These are phyloP conservation scores for Deinandra increscens DNA, from an alignment of 129 eudicot species.

Conservation along the genomic window DNA sequence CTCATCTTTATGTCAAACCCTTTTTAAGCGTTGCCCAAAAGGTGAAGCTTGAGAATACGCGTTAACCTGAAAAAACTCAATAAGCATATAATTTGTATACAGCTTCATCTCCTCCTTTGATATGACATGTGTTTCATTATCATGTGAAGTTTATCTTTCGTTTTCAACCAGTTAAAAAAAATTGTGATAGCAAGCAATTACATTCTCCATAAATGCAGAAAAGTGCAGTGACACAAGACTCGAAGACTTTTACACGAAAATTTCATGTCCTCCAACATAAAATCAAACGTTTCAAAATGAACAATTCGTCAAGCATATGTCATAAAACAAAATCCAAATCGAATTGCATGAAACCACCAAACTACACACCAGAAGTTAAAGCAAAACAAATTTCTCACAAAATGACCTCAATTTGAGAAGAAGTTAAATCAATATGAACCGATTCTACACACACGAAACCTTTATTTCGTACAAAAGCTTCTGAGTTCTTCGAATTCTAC, in stretches of 20 bases:
- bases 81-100: not conserved
- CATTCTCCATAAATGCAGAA: constrained; percentile 8
- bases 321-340: constrained; percentile 8
- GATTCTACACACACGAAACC: constrained; percentile 5
- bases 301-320: constrained; percentile 13
- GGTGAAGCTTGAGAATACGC: not conserved
- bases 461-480: constrained; percentile 15
- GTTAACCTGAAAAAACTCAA: not conserved
- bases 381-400: not conserved
- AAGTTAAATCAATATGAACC: constrained; percentile 15
- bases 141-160: constrained; percentile 5
- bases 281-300: constrained; percentile 11
- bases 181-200: constrained; percentile 7
- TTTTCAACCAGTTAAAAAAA: constrained; percentile 11
- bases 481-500: not conserved
- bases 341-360: constrained; percentile 13
- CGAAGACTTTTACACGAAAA: not conserved
- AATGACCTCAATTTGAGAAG: not conserved
- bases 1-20: constrained; percentile 48
- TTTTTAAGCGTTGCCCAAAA: not conserved
- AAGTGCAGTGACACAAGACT: not conserved
- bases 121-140: constrained; percentile 6
- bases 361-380: too few species aligned
- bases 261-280: not conserved
- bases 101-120: constrained; percentile 9